Evolutionary conservation across 768 basidiomycete genomes (phyloP).

Genomic region (Flagelloscypha sp.): DNA sequence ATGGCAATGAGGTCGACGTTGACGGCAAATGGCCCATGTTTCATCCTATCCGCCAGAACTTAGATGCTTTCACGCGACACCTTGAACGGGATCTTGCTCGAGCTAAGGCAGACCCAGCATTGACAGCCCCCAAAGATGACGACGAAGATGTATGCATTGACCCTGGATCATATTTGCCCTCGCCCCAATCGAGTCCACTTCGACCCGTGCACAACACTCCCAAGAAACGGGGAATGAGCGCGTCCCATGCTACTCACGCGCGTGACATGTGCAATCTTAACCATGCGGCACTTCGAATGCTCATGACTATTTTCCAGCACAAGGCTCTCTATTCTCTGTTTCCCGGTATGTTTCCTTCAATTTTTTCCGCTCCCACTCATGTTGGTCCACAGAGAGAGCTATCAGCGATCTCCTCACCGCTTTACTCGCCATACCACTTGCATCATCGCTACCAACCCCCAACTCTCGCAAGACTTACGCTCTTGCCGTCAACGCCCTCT

Average conservation of each 20-base stretch:
- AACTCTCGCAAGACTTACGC: conserved; percentile 85
- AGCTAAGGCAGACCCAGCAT: conserved; percentile 52
- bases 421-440: conserved; percentile 65
- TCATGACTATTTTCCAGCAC: conserved; percentile 50
- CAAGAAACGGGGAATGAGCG: conserved; percentile 65
- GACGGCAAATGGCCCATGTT: conserved; percentile 67
- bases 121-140: conserved; percentile 16
- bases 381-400: no score
- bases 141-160: conserved; percentile 21
- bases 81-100: conserved; percentile 63
- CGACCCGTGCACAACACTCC: no score
- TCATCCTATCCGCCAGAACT: conserved; percentile 54
- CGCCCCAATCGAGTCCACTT: conserved; percentile 60
- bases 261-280: conserved; percentile 70
- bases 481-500: conserved; percentile 66
- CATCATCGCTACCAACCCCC: conserved; percentile 62
- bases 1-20: conserved; percentile 36
- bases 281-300: conserved; percentile 62
- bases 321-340: conserved; percentile 56
- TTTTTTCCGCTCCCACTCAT: no score
- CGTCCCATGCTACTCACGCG: conserved; percentile 70
- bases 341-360: conserved; percentile 38
- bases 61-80: conserved; percentile 42
- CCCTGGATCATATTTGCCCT: no score
- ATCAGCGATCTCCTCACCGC: conserved; percentile 56